Evolutionary conservation across 2,329 filamentous ascomycete species (phyloP), one percentile per base, ranked within the genome.

Genomic region (Nothophaeocryptopus gaeumannii): DNA sequence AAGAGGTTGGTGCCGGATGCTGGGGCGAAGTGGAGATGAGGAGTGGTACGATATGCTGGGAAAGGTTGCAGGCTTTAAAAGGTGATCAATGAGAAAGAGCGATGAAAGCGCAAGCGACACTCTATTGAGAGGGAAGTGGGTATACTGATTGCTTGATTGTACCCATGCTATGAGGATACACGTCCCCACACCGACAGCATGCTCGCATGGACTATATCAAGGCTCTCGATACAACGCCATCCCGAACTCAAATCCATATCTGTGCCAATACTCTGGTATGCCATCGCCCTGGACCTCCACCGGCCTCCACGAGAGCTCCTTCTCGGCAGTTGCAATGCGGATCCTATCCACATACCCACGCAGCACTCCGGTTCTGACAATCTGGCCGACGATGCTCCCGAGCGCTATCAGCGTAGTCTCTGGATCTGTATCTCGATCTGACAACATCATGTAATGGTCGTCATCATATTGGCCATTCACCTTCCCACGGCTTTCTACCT

Each of bases 1-100:
- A 62, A 57, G 48, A 63, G 54, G 45, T 45, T 70, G 41, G 60
- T 71, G 14, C 62, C 66, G 5, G 64, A 67, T 58, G 66, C 62
- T 32, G 52, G 59, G 14, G 61, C 60, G 31, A 71, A 70, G 51
- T 71, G 67, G 67, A 48, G 52, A 7, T 61, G 50, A 53, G 14
- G 11, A 15, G n/a, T n/a, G n/a, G n/a, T n/a, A n/a, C n/a, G 34
- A 8, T 39, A 16, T 12, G 29, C 36, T 41, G 9, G 13, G 34
- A 29, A 15, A 39, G 26, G 3, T 3, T 26, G 20, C 3, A 26
- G 20, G 20, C 20, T 7, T 7, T 26, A 26, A 38, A n/a, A 38
- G 36, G 26, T 39, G 16, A 10, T 32, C 39, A 45, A 34, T 16
- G 13, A 16, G 10, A 10, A 16, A 13, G 34, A n/a, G 5, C 15